Base-by-base conservation (phyloP, 257 asterid species). In the Solanum lignicaule region DNA sequence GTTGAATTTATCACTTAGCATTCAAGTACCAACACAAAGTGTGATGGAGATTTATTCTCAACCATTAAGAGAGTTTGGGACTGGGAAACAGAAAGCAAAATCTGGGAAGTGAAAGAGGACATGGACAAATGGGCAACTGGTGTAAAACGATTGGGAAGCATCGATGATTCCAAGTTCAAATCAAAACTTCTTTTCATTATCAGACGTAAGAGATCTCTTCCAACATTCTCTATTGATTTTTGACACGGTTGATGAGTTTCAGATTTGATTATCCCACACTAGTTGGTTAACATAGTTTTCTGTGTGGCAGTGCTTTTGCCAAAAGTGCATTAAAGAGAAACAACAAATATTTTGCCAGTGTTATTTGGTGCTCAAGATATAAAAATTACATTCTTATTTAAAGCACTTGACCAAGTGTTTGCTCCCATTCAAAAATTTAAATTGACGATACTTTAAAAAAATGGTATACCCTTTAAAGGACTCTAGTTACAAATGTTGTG, bases 31-130 rank as follows among this genome's bases (percentile, higher is more conserved):
- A 25, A 25, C 21, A 72, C 33, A 23, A 75, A 73, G 25, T 29
- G 60, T 48, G 85, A 87, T 39, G 39, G 72, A 71, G 89, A 35
- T 48, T 25, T 72, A 85, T 16, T 23, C 55, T 55, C 73, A 15
- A 60, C 75, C 20, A 11, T 84, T 85, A 84, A 83, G 90, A 87
- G 86, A 33, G 66, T 86, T 33, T 91, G 91, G 93, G 91, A 88
- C 8, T 91, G 92, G 93, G 91, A 89, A 87, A 88, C 89, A 87
- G 90, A 91, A 39, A 90, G 91, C 91, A 89, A 66, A 87, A 85
- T 88, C 21, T 91, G 93, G 91, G 89, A 91, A 87, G 90, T 89
- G 90, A 85, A 52, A 85, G 91, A 91, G 71, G 92, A 91, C 20
- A 89, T 89, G 91, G 87, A 88, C 84, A 88, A 32, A 43, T 89